Base-by-base conservation (phyloP, 768 basidiomycete species). In the Leccinum imitatum region DNA sequence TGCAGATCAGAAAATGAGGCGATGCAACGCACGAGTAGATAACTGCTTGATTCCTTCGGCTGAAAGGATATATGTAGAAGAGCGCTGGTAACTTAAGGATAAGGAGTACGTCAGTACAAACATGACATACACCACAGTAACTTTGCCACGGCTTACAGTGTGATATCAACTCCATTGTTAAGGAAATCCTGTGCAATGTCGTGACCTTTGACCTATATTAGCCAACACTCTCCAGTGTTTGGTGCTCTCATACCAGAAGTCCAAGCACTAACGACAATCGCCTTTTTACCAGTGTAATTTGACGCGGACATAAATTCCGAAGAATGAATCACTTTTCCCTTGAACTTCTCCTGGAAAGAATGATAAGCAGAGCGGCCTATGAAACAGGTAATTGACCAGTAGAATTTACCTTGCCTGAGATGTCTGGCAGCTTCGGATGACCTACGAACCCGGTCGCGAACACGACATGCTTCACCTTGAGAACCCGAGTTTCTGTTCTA, bases 241-340 rank as follows among this genome's bases (percentile, higher is more conserved):
- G 27, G 30, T 31, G 14, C 5, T 30, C 54, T 17, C 2, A 17
- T 65, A 82, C 81, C 81, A 19, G 87, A 86, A 54, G 82, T 87
- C 41, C 84, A 84, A 17, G 87, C 81, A 14, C 89, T 87, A 3
- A 90, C 76, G n/a, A 90, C 77, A 1, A 89, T 76, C 6, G 82
- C 87, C 64, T 84, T 87, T 76, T 89, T 88, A 6, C 86, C 86
- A 6, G 72, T 59, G 63, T 82, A 80, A 35, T 80, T 81, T 2
- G 71, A 62, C 0, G 83, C 83, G 4, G 75, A 74, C 21, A 76
- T 80, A 69, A 84, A 83, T 19, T 78, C 61, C 1, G 76, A 75
- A 0, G 87, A 85, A 67, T 90, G 89, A 1, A 82, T 50, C 1
- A 78, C 62, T 47, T 77, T 67, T 4, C 88, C 87, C 64, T 81